Percentiles rank a stretch among this genome's conserved stretches.
These are phyloP conservation scores for Aspergillus campestris DNA, from an alignment of 495 filamentous ascomycete species.

Conservation along the genomic window DNA sequence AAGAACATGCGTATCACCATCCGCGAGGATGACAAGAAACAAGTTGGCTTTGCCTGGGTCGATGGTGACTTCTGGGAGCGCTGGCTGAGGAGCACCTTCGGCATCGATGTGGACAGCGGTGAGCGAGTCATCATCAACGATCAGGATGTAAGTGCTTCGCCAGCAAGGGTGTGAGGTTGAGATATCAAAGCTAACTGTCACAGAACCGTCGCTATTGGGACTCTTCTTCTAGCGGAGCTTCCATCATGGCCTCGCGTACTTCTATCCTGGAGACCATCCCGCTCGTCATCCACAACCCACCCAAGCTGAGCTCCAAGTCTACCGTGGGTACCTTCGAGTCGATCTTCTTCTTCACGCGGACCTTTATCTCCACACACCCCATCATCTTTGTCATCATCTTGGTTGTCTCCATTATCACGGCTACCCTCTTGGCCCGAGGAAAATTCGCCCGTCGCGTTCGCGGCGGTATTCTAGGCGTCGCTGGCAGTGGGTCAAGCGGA, in stretches of 20 bases:
- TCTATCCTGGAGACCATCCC: constrained; percentile 91
- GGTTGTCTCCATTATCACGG: constrained; percentile 35
- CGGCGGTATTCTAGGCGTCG: constrained; percentile 46
- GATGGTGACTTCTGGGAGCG: constrained; percentile 96
- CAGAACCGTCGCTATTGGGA: constrained; percentile 96
- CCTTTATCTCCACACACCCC: constrained; percentile 61
- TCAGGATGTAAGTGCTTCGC: constrained; percentile 67
- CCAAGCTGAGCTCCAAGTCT: constrained; percentile 80
- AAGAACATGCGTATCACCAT: constrained; percentile 90
- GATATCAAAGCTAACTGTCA: constrained; percentile 18
- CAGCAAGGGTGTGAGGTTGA: neutral
- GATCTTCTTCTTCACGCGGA: constrained; percentile 66
- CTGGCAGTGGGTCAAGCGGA: constrained; percentile 48
- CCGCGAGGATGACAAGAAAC: constrained; percentile 74
- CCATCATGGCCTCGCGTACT: constrained; percentile 82
- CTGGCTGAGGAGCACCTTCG: constrained; percentile 91
- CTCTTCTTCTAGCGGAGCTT: constrained; percentile 73
- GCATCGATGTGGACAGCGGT: constrained; percentile 74
- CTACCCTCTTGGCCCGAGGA: constrained; percentile 25
- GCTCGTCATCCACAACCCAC: constrained; percentile 63
- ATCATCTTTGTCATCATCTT: constrained; percentile 58
- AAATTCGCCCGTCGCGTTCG: constrained; percentile 27
- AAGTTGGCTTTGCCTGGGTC: constrained; percentile 96
- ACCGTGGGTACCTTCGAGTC: constrained; percentile 69
- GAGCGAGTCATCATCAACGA: constrained; percentile 96